These are phyloP conservation scores for Yarrowia sp. DNA, from an alignment of 805 yeast genomes.

Conservation along the genomic window DNA sequence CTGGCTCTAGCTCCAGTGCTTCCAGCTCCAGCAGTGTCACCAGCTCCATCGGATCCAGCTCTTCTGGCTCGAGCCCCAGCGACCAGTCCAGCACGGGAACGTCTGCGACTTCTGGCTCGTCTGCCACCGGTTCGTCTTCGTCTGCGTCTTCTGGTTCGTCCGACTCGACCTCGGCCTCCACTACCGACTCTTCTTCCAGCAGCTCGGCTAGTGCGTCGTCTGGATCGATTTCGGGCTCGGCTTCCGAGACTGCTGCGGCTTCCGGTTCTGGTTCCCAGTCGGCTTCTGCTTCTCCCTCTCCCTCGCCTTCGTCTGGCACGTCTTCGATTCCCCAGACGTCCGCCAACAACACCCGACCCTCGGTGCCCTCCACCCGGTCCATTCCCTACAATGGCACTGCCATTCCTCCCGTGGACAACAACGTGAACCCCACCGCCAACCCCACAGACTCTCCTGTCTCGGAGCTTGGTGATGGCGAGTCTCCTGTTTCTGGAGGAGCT, in stretches of 20 bases:
- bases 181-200: neutral
- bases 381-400: conserved; percentile 9
- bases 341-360: neutral
- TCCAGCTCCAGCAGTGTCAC: neutral
- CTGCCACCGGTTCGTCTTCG: neutral
- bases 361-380: neutral
- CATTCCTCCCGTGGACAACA: neutral
- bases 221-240: neutral
- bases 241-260: neutral
- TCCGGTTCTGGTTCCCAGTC: neutral
- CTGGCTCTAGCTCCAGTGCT: neutral
- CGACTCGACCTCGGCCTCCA: neutral
- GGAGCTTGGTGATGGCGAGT: neutral
- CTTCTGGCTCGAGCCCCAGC: neutral
- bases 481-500: neutral
- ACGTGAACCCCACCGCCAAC: neutral
- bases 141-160: neutral
- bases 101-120: conserved; percentile 1
- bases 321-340: conserved; percentile 4
- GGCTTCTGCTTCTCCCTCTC: neutral
- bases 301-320: neutral
- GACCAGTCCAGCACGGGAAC: neutral
- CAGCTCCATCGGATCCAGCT: neutral
- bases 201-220: conserved; percentile 9
- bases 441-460: neutral